Evolutionary conservation across 306 rosid genomes (phyloP), one percentile per base, ranked within the genome.

Genomic region (Trichosanthes truncata): DNA sequence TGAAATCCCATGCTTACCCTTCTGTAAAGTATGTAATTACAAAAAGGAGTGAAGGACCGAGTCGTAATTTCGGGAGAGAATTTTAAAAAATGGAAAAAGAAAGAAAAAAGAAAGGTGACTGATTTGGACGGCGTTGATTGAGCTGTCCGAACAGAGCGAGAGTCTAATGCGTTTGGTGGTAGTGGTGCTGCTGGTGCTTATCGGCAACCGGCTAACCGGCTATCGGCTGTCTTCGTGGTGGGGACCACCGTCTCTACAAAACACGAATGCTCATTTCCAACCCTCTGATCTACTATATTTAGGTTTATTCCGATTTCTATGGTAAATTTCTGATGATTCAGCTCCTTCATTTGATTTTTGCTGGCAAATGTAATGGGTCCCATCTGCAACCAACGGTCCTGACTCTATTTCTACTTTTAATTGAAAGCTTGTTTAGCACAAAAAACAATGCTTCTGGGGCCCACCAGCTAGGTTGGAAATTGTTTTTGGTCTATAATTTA

Each of bases 41-140:
- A 73, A n/a, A 68, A 40, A 68, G 52, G 17, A 66, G 74, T 4
- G 26, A 35, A 51, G 63, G 78, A 31, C 63, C 46, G 20, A 74
- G 46, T 52, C 63, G 63, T 74, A 52, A 74, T 43, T 23, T 71
- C 0, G 38, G 3, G n/a, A 29, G 26, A 75, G 38, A 12, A 75
- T 36, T 36, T 21, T 52, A 2, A 49, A 73, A 48, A 18, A 38
- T 49, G 2, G 9, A 7, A 43, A 48, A 46, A 23, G 74, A 14
- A 75, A 33, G 29, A 26, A 51, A 74, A 11, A 17, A 18, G 1
- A 18, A 59, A 77, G 52, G 80, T 55, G 9, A 4, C 10, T 56
- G 53, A 57, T 57, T 49, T 74, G 72, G 80, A 56, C 71, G 80
- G 80, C 56, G 71, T 23, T n/a, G 80, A 77, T 77, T 77, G 51